Evolutionary conservation across 768 basidiomycete genomes (phyloP), one percentile per base, ranked within the genome.

Genomic region (Ramaria rubella): DNA sequence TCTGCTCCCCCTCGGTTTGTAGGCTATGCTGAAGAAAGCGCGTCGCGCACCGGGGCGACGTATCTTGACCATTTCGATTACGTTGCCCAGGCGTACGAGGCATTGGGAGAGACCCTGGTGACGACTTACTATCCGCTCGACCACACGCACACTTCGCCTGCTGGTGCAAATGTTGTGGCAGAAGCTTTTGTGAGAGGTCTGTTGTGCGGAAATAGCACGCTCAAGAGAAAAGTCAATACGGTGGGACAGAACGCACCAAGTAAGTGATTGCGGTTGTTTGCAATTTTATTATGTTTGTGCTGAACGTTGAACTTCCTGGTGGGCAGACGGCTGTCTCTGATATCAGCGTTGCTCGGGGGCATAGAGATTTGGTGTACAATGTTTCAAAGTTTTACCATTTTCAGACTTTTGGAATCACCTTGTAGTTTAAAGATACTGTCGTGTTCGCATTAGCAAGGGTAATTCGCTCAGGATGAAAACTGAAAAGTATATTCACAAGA

Each of bases 61-160:
- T 79, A 78, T 61, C 65, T 79, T 33, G 71, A 79, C 62, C 79
- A 80, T 61, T 78, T 72, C 58, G 69, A 63, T 34, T 77, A 77
- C 57, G 72, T 75, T 11, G 74, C 75, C 2, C 70, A 76, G 48
- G 70, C 71, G 15, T 78, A 73, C 60, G 61, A 75, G 31, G 62
- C 63, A 27, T 65, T 76, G 9, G 77, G 78, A 15, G 62, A 74
- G 60, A 65, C 52, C 1, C 61, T 71, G n/a, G 68, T 72, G 12
- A 68, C 67, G 26, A 67, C 73, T 1, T 80, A 63, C 56, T 80
- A 70, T 58, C 77, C 77, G 5, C 64, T 71, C 49, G 77, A 80
- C 49, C 75, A 78, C 58, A 77, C 75, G 3, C 77, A 79, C 60
- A 79, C 77, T 1, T 67, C 67, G 8, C 64, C 72, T 3, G 65